A percentile compares a stretch with the other conserved stretches of the same genome.
phyloP scores from a whole-genome alignment of 768 basidiomycete genomes.

The Mycena filopes region DNA sequence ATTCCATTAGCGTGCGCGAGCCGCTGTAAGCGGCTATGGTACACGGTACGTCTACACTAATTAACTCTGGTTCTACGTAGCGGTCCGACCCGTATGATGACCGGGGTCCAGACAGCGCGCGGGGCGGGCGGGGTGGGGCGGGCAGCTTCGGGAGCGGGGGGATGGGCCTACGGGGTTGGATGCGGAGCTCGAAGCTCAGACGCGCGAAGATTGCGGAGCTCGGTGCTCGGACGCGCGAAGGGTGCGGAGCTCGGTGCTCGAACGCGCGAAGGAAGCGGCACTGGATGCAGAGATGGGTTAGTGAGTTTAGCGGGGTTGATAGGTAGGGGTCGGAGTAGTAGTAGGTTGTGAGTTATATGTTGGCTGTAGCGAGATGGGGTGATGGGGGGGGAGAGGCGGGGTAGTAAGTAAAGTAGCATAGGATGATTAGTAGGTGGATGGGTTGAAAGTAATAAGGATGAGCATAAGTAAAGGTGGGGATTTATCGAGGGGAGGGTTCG shows the following conservation, averaged over 20 bases:
- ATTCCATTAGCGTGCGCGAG: conserved; percentile 16
- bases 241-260: too few species aligned
- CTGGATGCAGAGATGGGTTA: not conserved
- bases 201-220: conserved; percentile 1
- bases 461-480: too few species aligned
- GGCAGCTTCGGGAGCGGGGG: not conserved
- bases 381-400: not conserved
- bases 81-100: not conserved
- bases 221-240: too few species aligned
- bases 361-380: not conserved
- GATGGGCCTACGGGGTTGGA: not conserved
- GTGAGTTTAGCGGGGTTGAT: not conserved
- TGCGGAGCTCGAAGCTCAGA: not conserved
- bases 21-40: conserved; percentile 18
- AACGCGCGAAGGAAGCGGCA: not conserved
- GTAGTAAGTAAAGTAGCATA: not conserved
- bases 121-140: not conserved
- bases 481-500: not conserved
- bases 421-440: too few species aligned
- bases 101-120: not conserved
- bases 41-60: conserved; percentile 2
- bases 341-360: not conserved
- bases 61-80: not conserved
- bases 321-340: too few species aligned
- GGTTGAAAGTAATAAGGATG: too few species aligned